phyloP scores from a whole-genome alignment of 345 rosid genomes.

The Triadica sebifera region DNA sequence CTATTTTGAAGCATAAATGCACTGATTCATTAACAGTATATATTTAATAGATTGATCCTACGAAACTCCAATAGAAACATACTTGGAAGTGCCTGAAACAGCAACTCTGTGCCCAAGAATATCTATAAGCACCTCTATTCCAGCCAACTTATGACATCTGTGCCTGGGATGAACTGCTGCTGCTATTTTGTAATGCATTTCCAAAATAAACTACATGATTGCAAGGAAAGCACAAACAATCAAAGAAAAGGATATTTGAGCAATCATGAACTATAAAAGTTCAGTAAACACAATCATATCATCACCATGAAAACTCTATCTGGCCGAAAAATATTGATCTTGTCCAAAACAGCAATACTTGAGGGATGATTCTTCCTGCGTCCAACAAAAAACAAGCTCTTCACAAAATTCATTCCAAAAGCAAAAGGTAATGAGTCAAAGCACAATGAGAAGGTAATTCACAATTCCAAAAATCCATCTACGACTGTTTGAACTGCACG shows the following conservation, averaged over 20 bases:
- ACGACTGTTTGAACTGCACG: conserved; percentile 71
- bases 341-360: conserved; percentile 58
- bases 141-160: conserved; percentile 68
- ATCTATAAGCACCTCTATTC: conserved; percentile 71
- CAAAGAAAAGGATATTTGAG: conserved; percentile 6
- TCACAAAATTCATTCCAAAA: conserved; percentile 17
- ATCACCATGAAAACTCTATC: conserved; percentile 92
- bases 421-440: conserved; percentile 17
- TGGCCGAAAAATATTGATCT: conserved; percentile 79
- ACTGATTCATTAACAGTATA: too few species aligned
- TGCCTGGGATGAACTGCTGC: conserved; percentile 81
- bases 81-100: conserved; percentile 76
- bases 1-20: neutral
- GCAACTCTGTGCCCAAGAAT: conserved; percentile 77
- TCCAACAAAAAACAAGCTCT: conserved; percentile 16
- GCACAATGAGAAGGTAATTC: conserved; percentile 18
- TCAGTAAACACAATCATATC: conserved; percentile 13
- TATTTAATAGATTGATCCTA: too few species aligned
- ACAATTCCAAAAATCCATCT: conserved; percentile 93
- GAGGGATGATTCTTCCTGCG: conserved; percentile 50
- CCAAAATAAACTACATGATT: conserved; percentile 66
- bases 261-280: conserved; percentile 13
- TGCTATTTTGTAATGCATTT: conserved; percentile 74
- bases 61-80: neutral
- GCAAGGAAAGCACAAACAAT: conserved; percentile 17